Evolutionary conservation across 2,329 filamentous ascomycete species (phyloP), one percentile per base, ranked within the genome.

Genomic region (Monosporascus sp.): DNA sequence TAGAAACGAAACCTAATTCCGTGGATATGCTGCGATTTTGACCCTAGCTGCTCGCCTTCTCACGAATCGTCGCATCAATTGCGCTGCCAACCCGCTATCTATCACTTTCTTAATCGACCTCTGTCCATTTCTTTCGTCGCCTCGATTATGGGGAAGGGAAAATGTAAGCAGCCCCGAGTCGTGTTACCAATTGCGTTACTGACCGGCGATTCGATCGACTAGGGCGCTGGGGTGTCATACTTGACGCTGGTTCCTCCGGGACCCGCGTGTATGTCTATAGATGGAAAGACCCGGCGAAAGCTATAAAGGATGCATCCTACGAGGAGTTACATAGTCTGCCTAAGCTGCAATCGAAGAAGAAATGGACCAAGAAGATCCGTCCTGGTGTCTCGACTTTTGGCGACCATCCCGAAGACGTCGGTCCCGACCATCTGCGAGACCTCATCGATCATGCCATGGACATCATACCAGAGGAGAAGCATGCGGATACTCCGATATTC

Each of bases 221-320:
- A 84, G 81, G 78, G 66, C 80, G 83, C 75, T 97, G 95, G 79
- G 94, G 92, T 68, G 89, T 97, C 64, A 92, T 99, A 68, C 83
- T 99, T 66, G 94, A 99, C 80, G 94, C 94, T 69, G 94, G 94
- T 62, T 97, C 94, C 71, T 97, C 94, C 71, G 93, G 94, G 69
- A 97, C 93, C 65, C 88, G 94, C 68, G 81, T 96, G 58, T 90
- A 99, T 71, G 84, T 99, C 53, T 99, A 99, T 74, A 84, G 86
- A 72, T 99, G 94, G 94, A 83, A 92, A 65, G 88, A 95, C 66
- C 85, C 85, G 58, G 76, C 82, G 39, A 79, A 79, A 60, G 86
- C 88, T 58, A 76, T 83, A 63, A 78, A 84, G 56, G 74, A 85
- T 51, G 85, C 82, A 37, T 75, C 79, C 45, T 65, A 74, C 20